phyloP scores from a whole-genome alignment of 2,329 filamentous ascomycete species.

The Fusarium duplospermum region DNA sequence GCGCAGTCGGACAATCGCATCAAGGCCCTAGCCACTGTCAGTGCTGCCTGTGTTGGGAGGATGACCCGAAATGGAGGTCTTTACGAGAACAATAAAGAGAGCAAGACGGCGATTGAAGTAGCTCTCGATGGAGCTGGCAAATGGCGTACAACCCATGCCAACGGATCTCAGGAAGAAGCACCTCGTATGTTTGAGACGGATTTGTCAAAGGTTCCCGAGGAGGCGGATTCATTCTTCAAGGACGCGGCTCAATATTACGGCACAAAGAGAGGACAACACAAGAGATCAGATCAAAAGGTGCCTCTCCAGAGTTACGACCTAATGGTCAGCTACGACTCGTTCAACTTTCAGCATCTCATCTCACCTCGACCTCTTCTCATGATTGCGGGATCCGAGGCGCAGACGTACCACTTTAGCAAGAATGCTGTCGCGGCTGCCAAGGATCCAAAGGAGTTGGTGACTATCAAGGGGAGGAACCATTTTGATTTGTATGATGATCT shows the following conservation, averaged over 20 bases:
- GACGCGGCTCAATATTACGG: not conserved
- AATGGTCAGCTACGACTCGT: not conserved
- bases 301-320: not conserved
- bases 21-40: not conserved
- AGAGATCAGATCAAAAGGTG: not conserved
- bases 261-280: not conserved
- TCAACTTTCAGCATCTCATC: not conserved
- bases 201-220: not conserved
- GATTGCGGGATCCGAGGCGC: not conserved
- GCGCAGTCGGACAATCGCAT: not conserved
- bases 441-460: not conserved
- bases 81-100: not conserved
- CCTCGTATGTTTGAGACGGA: not conserved
- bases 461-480: not conserved
- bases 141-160: not conserved
- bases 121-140: not conserved
- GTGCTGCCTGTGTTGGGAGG: not conserved
- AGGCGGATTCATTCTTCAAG: not conserved
- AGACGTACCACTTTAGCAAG: not conserved
- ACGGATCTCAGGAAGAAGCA: not conserved
- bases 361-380: not conserved
- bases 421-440: not conserved
- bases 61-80: not conserved
- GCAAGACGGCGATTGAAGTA: not conserved
- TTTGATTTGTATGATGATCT: slow-evolving; percentile 1